phyloP scores from a whole-genome alignment of 73 alveolate genomes.

The Effrenium voratum region DNA sequence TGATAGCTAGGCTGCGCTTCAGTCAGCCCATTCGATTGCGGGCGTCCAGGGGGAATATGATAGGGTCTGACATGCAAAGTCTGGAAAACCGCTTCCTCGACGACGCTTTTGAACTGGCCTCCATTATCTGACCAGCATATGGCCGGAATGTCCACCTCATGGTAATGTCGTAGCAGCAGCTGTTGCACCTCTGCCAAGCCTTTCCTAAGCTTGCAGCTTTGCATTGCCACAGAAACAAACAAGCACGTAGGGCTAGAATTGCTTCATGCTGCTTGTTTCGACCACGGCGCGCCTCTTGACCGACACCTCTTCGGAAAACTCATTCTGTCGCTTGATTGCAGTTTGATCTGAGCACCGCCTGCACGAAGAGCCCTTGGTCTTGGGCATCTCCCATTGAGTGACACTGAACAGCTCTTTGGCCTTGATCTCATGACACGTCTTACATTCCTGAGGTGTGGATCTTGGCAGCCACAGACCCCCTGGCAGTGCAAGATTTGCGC shows the following conservation, averaged over 20 bases:
- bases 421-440: background rate
- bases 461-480: background rate
- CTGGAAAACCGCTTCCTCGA: background rate
- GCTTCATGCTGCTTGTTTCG: background rate
- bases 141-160: background rate
- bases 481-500: background rate
- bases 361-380: background rate
- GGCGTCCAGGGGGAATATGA: background rate
- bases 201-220: too few relatives aligned
- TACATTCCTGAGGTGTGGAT: background rate
- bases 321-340: background rate
- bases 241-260: too few relatives aligned
- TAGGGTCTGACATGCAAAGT: background rate
- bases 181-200: background rate
- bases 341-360: background rate
- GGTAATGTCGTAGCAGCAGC: background rate
- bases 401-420: background rate
- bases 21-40: too few relatives aligned
- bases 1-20: too few relatives aligned
- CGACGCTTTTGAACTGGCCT: background rate
- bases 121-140: background rate
- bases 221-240: too few relatives aligned
- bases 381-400: background rate
- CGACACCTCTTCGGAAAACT: background rate
- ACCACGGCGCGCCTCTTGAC: background rate